Evolutionary conservation across 257 asterid species (phyloP).

Genomic region (Solanum pennellii): DNA sequence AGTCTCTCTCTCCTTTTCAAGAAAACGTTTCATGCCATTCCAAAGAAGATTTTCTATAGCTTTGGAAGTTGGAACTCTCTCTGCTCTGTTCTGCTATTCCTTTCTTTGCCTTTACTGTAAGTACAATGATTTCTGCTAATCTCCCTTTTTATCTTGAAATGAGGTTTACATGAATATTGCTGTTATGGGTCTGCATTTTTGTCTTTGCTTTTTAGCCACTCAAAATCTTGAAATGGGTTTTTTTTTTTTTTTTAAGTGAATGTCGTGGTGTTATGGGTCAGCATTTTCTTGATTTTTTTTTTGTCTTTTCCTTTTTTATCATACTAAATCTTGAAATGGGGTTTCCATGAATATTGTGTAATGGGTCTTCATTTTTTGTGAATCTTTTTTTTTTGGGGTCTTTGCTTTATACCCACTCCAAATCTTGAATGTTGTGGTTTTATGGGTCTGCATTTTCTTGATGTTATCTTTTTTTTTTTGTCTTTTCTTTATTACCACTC

Average conservation of each 20-base stretch:
- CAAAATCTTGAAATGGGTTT: neutral
- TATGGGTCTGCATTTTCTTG: neutral
- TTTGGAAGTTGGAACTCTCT: neutral
- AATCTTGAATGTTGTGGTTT: neutral
- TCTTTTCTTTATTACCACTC: neutral
- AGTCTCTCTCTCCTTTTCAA: slow-evolving; percentile 18
- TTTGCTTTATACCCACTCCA: neutral
- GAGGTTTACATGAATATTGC: neutral
- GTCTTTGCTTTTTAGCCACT: neutral
- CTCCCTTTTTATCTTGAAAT: neutral
- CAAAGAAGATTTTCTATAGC: slow-evolving; percentile 28
- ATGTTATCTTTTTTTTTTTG: neutral
- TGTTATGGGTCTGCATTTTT: neutral
- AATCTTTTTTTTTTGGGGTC: neutral
- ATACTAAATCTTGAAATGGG: neutral
- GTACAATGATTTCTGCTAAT: slow-evolving; percentile 15
- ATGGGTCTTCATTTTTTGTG: neutral
- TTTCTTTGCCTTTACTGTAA: slow-evolving; percentile 57
- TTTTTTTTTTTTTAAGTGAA: neutral
- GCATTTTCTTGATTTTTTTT: neutral
- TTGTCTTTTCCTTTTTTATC: neutral
- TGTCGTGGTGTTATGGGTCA: neutral
- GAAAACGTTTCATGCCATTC: slow-evolving; percentile 21
- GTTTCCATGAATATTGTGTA: neutral
- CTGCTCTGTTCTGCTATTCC: slow-evolving; percentile 28